Percentiles rank a stretch among this genome's conserved stretches.
phyloP scores from a whole-genome alignment of 257 asterid species.

The Craterostigma plantagineum region DNA sequence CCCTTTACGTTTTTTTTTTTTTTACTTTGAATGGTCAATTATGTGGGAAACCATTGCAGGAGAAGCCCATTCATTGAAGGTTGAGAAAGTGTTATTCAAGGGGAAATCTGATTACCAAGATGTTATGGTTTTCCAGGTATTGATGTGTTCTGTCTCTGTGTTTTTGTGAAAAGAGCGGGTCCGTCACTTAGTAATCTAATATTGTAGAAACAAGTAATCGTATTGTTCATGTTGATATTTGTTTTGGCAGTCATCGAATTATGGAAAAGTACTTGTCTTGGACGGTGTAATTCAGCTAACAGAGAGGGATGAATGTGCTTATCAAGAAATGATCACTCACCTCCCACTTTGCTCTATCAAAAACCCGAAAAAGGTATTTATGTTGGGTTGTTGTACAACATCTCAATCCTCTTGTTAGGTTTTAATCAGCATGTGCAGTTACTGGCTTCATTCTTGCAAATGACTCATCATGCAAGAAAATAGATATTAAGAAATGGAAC shows the following conservation, averaged over 20 bases:
- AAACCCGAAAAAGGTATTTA: conserved; percentile 65
- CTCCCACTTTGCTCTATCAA: conserved; percentile 90
- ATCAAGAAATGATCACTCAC: conserved; percentile 93
- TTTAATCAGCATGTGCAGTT: too few relatives aligned
- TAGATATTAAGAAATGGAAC: too few relatives aligned
- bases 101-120: conserved; percentile 91
- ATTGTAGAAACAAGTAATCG: too few relatives aligned
- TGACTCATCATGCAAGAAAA: too few relatives aligned
- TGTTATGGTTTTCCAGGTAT: conserved; percentile 87
- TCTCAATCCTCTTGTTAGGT: too few relatives aligned
- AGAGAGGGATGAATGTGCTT: conserved; percentile 98
- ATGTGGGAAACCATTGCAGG: conserved; percentile 27
- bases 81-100: conserved; percentile 62
- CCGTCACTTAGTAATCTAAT: too few relatives aligned
- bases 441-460: too few relatives aligned
- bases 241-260: conserved; percentile 63
- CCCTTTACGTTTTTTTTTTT: too few relatives aligned
- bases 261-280: conserved; percentile 92
- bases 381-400: too few relatives aligned
- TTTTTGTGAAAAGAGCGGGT: too few relatives aligned
- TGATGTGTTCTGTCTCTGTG: neutral
- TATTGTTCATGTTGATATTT: conserved; percentile 4
- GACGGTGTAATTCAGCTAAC: conserved; percentile 97
- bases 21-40: conserved; percentile 1
- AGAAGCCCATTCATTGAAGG: conserved; percentile 95